Evolutionary conservation across 495 filamentous ascomycete species (phyloP).

Genomic region (Bathelium albidoporum): DNA sequence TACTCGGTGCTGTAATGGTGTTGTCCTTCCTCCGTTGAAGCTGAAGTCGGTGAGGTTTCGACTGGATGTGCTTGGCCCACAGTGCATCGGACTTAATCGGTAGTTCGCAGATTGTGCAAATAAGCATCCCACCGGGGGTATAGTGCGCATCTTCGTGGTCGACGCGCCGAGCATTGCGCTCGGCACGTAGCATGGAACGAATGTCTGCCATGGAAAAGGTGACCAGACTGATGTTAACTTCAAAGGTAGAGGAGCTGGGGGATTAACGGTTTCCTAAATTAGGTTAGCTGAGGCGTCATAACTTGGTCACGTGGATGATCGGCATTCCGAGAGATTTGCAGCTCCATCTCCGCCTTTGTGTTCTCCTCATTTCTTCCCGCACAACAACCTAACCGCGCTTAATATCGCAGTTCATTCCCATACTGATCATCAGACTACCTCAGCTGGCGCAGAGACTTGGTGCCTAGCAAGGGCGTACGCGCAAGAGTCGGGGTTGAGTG

Average conservation of each 20-base stretch:
- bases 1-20: slow-evolving; percentile 29
- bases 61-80: slow-evolving; percentile 49
- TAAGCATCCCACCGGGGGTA: slow-evolving; percentile 47
- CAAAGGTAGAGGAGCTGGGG: not conserved
- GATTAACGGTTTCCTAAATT: not conserved
- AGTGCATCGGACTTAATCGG: slow-evolving; percentile 50
- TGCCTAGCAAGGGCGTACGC: not conserved
- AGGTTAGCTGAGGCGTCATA: not conserved
- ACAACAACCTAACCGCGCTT: not conserved
- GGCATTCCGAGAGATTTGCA: slow-evolving; percentile 4
- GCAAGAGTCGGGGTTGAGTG: not conserved
- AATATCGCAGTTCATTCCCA: not conserved
- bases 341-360: not conserved
- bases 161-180: slow-evolving; percentile 67
- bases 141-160: slow-evolving; percentile 55
- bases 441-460: not conserved
- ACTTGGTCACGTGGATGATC: not conserved
- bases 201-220: slow-evolving; percentile 62
- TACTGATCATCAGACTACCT: not conserved
- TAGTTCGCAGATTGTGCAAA: slow-evolving; percentile 49
- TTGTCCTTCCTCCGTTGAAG: slow-evolving; percentile 8
- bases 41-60: slow-evolving; percentile 34
- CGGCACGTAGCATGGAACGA: slow-evolving; percentile 68
- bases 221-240: not conserved
- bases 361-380: not conserved